Percentiles rank a stretch among this genome's conserved stretches.
Conservation (phyloP, 2,329 filamentous ascomycete genomes). For the Coccinonectria pachysandricola region DNA sequence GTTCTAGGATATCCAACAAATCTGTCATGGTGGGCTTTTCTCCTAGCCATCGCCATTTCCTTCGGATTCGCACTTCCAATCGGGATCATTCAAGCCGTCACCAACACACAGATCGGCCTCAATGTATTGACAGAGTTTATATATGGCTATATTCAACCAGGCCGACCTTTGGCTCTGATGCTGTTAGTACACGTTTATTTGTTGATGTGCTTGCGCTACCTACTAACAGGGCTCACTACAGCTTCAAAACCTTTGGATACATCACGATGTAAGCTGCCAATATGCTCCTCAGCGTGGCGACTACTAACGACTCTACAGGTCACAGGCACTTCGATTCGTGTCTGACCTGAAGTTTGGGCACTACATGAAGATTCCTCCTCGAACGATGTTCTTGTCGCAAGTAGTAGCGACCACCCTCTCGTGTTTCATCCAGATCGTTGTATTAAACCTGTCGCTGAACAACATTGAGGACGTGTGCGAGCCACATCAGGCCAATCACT, state of each 20-base stretch:
- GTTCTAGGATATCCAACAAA: constrained; percentile 55
- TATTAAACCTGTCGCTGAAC: constrained; percentile 50
- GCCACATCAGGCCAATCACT: constrained; percentile 43
- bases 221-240: too few relatives aligned
- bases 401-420: constrained; percentile 56
- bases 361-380: constrained; percentile 62
- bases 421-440: constrained; percentile 54
- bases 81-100: constrained; percentile 59
- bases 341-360: constrained; percentile 61
- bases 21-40: constrained; percentile 61
- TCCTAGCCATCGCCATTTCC: constrained; percentile 55
- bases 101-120: constrained; percentile 60
- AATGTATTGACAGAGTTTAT: constrained; percentile 69
- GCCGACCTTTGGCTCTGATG: constrained; percentile 63
- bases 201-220: too few relatives aligned
- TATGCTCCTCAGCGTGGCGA: too few relatives aligned
- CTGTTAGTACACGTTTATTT: too few relatives aligned
- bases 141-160: constrained; percentile 65
- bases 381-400: constrained; percentile 57
- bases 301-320: too few relatives aligned
- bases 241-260: constrained; percentile 54
- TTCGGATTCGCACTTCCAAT: constrained; percentile 55
- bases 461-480: constrained; percentile 57
- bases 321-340: constrained; percentile 53
- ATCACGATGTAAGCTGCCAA: constrained; percentile 45